These are phyloP conservation scores for Stellera chamaejasme DNA, from an alignment of 345 rosid genomes.

Conservation along the genomic window DNA sequence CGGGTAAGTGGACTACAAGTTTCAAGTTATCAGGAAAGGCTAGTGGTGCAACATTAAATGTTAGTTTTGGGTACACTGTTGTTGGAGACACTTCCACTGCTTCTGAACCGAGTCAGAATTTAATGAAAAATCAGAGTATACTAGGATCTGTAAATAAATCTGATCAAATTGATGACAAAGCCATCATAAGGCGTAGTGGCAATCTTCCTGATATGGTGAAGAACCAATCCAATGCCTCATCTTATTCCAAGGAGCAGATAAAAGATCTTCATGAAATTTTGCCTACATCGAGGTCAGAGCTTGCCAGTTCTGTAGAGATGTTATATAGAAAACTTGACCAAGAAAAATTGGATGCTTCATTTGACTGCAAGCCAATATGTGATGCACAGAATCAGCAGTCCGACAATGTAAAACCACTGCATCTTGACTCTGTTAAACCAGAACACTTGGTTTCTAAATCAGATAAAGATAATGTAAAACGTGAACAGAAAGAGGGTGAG, in stretches of 20 bases:
- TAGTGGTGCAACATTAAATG: conserved; percentile 59
- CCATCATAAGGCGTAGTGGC: conserved; percentile 27
- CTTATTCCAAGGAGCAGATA: conserved; percentile 39
- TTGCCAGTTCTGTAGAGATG: conserved; percentile 24
- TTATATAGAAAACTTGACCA: conserved; percentile 45
- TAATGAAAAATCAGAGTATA: conserved; percentile 26
- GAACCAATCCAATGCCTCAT: conserved; percentile 18
- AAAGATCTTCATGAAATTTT: conserved; percentile 80
- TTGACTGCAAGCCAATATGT: conserved; percentile 31
- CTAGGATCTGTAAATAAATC: conserved; percentile 25
- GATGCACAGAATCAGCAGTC: conserved; percentile 20
- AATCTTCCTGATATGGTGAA: conserved; percentile 36
- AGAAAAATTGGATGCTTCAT: conserved; percentile 34
- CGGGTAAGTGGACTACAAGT: conserved; percentile 90
- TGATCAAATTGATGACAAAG: conserved; percentile 32
- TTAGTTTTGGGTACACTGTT: conserved; percentile 79
- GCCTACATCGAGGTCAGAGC: conserved; percentile 41
- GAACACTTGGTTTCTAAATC: conserved; percentile 16
- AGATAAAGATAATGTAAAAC: conserved; percentile 23
- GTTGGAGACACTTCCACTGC: conserved; percentile 39
- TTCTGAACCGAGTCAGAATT: conserved; percentile 29
- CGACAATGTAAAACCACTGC: too few species aligned
- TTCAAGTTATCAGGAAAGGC: conserved; percentile 78
- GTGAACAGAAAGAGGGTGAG: conserved; percentile 30
- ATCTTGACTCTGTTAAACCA: conserved; percentile 27